Percentiles rank a stretch among this genome's conserved stretches.
phyloP scores from a whole-genome alignment of 441 rosid genomes.

The Pelargonium citronellum region DNA sequence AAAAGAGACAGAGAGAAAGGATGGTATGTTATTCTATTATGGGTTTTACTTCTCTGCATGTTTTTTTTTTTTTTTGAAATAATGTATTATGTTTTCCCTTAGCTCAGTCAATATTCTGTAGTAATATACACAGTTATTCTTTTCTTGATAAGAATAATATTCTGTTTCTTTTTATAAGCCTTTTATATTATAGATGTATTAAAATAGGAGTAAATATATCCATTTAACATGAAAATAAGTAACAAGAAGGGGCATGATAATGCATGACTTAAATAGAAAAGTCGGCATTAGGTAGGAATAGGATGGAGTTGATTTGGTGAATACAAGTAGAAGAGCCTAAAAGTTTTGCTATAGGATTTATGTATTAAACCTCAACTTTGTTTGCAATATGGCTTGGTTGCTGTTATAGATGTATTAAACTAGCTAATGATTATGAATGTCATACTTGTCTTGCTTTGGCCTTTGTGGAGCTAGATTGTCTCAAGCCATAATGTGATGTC shows the following conservation, averaged over 20 bases:
- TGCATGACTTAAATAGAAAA: background rate
- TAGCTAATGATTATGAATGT: background rate
- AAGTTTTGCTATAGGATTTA: background rate
- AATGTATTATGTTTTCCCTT: background rate
- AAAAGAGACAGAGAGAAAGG: constrained; percentile 66
- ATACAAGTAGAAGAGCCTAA: background rate
- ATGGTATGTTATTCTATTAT: constrained; percentile 42
- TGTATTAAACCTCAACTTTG: background rate
- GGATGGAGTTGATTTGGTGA: too few relatives aligned
- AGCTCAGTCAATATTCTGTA: background rate
- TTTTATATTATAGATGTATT: constrained; percentile 1
- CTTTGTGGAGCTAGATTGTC: background rate
- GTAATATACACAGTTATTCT: background rate
- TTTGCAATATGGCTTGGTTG: background rate
- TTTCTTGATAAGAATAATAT: background rate
- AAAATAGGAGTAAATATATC: background rate
- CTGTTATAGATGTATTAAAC: background rate
- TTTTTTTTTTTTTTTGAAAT: background rate
- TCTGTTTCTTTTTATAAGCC: background rate
- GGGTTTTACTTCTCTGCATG: background rate
- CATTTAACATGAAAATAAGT: background rate
- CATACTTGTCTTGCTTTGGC: background rate
- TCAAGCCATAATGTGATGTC: background rate
- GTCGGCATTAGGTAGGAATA: background rate
- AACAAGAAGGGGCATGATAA: background rate